Evolutionary conservation across 306 rosid genomes (phyloP), one percentile per base, ranked within the genome.

Genomic region (Vicia faba): DNA sequence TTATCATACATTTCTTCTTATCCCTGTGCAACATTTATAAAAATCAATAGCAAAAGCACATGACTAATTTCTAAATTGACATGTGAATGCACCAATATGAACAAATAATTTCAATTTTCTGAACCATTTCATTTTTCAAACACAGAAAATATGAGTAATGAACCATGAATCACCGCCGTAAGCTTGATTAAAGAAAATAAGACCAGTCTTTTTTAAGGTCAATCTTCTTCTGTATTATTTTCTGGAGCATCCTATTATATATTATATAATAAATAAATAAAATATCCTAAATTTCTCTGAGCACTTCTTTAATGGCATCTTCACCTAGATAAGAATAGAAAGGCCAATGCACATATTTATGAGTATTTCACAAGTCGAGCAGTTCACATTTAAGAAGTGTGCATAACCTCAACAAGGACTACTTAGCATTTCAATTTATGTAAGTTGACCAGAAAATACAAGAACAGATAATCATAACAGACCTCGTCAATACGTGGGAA

Each of bases 401-500:
- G 73, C 35, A 72, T 64, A 69, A 51, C 7, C 50, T 51, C 61
- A 51, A 53, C 57, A 33, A 61, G 4, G 19, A 8, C 11, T 68
- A 26, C 23, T 45, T 54, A 55, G 66, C 48, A 48, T 77, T 77
- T 69, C 45, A 46, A 60, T 13, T 56, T 25, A 14, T 26, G 43
- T 5, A 51, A 13, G 19, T 54, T 54, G 58, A 71, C 70, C 54
- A 28, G 45, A 56, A 74, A 60, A 35, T 8, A 16, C 5, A 11
- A 58, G 56, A 29, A 67, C 3, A 71, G 70, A 20, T 28, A 6
- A 15, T 23, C 23, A 20, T 87, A 36, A n/a, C n/a, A n/a, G n/a
- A n/a, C n/a, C n/a, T n/a, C n/a, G n/a, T n/a, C n/a, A n/a, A n/a
- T n/a, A n/a, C n/a, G n/a, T n/a, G n/a, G n/a, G n/a, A n/a, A n/a